Percentiles rank a stretch among this genome's conserved stretches.
Conservation (phyloP, 2,329 filamentous ascomycete genomes). For the Cadophora luteo-olivacea region DNA sequence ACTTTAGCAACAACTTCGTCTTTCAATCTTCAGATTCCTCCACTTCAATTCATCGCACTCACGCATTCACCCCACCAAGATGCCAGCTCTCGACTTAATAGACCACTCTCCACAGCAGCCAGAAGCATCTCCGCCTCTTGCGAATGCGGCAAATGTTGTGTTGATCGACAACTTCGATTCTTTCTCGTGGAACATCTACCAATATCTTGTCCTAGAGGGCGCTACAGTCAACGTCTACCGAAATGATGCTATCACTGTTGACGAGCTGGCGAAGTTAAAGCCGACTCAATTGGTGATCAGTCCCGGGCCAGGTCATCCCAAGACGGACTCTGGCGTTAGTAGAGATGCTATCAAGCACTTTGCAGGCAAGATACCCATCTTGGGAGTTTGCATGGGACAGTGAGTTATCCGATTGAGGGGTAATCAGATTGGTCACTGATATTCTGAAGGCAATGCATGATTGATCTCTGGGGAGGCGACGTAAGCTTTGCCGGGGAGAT, state of each 20-base stretch:
- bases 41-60: background rate
- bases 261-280: conserved; percentile 81
- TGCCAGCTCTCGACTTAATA: conserved; percentile 57
- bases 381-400: conserved; percentile 99
- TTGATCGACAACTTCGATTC: conserved; percentile 99
- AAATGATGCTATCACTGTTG: conserved; percentile 88
- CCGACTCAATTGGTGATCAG: conserved; percentile 95
- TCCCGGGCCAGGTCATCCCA: conserved; percentile 91
- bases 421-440: conserved; percentile 25
- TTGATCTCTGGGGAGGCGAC: conserved; percentile 88
- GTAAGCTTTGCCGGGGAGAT: conserved; percentile 96
- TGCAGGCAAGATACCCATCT: conserved; percentile 89
- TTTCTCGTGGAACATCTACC: conserved; percentile 99
- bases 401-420: conserved; percentile 52
- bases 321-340: conserved; percentile 90
- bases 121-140: conserved; percentile 72
- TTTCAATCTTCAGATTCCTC: background rate
- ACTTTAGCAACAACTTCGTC: background rate
- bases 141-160: conserved; percentile 87
- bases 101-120: conserved; percentile 92
- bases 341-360: conserved; percentile 91
- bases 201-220: conserved; percentile 96
- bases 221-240: conserved; percentile 88
- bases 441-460: conserved; percentile 81
- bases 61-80: conserved; percentile 36